Conservation (phyloP, 352 stramenopile genomes). For the Elongisporangium anandrum region DNA sequence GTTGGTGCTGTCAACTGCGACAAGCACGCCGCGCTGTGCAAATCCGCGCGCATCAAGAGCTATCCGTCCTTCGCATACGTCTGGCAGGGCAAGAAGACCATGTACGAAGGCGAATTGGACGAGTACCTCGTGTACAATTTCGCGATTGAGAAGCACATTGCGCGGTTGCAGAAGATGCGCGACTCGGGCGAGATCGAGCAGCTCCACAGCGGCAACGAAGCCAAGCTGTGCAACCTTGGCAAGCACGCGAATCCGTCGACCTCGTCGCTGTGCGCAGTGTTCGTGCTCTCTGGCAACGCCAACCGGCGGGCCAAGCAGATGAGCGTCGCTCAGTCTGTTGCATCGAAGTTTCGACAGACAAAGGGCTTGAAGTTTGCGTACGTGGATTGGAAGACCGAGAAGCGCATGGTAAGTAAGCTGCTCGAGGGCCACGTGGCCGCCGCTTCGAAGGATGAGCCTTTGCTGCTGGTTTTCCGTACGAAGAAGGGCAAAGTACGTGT, state of each 20-base stretch:
- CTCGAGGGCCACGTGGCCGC: constrained; percentile 11
- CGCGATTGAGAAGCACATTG: constrained; percentile 78
- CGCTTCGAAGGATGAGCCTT: constrained; percentile 22
- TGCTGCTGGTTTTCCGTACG: constrained; percentile 59
- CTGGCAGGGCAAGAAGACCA: constrained; percentile 44
- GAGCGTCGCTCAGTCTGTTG: constrained; percentile 48
- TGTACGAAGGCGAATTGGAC: constrained; percentile 63
- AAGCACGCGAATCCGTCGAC: constrained; percentile 41
- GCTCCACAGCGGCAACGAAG: constrained; percentile 67
- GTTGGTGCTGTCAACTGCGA: constrained; percentile 78
- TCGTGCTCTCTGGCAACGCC: constrained; percentile 56
- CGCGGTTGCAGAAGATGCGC: constrained; percentile 58
- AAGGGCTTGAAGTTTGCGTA: constrained; percentile 62
- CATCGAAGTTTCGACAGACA: constrained; percentile 58
- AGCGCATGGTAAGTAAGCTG: constrained; percentile 45
- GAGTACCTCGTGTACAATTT: constrained; percentile 85
- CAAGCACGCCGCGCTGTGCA: constrained; percentile 57
- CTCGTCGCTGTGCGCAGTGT: constrained; percentile 67
- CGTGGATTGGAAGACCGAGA: constrained; percentile 70
- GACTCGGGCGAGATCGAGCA: constrained; percentile 64
- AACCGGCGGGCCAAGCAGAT: constrained; percentile 38
- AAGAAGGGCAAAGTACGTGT: constrained; percentile 64
- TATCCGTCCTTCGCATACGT: constrained; percentile 69
- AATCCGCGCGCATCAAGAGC: constrained; percentile 22
- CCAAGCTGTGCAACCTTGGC: constrained; percentile 72